Percentiles rank a stretch among this genome's conserved stretches.
Conservation (phyloP, 192 early-diverging fungal species). For the Linnemannia hyalina region DNA sequence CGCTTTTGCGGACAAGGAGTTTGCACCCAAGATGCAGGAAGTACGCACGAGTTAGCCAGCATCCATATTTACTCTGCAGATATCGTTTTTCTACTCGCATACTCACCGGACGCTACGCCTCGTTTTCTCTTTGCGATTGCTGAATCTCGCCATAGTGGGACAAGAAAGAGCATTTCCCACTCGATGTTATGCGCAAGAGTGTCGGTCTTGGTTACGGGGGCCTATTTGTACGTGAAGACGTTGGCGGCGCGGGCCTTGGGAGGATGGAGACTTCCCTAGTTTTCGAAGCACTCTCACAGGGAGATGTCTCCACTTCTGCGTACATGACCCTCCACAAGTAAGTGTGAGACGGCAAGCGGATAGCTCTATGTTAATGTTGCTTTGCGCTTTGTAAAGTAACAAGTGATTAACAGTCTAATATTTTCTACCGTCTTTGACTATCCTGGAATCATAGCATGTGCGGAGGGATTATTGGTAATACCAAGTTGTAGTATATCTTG, state of each 20-base stretch:
- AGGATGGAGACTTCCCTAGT: conserved; percentile 64
- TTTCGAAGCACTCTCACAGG: conserved; percentile 67
- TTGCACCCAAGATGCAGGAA: conserved; percentile 68
- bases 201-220: conserved; percentile 70
- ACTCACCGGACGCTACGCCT: background rate
- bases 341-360: background rate
- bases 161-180: conserved; percentile 59
- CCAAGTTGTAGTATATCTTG: no score
- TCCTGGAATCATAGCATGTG: no score
- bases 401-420: no score
- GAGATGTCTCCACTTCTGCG: conserved; percentile 64
- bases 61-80: background rate
- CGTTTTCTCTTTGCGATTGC: background rate
- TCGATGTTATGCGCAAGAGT: conserved; percentile 60
- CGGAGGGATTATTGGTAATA: no score
- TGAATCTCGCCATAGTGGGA: conserved; percentile 57
- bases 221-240: conserved; percentile 54
- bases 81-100: background rate
- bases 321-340: conserved; percentile 71
- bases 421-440: no score
- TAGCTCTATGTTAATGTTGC: no score
- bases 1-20: conserved; percentile 65
- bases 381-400: no score
- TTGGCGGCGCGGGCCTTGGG: conserved; percentile 64
- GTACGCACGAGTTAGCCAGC: background rate